Evolutionary conservation across 129 eudicot species (phyloP).

Genomic region (Escallonia rubra): DNA sequence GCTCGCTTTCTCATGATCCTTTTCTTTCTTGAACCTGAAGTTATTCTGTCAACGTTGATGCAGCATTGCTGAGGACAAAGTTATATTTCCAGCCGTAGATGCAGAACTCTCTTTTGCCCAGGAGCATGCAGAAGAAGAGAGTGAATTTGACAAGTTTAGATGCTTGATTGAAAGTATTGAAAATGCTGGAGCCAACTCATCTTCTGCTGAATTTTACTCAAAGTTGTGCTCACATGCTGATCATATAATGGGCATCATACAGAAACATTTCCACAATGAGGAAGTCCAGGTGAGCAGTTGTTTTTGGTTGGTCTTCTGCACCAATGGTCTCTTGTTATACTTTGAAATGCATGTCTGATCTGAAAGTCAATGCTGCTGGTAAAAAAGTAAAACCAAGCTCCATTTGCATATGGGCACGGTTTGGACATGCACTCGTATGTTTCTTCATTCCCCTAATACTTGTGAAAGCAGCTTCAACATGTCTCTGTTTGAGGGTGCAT

Average conservation of each 20-base stretch:
- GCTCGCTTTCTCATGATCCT: neutral
- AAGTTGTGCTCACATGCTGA: slow-evolving; percentile 83
- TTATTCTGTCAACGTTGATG: slow-evolving; percentile 18
- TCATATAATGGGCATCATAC: slow-evolving; percentile 79
- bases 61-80: slow-evolving; percentile 99
- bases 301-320: neutral
- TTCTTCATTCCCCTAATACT: slow-evolving; percentile 2
- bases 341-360: neutral
- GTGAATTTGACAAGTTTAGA: slow-evolving; percentile 79
- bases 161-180: slow-evolving; percentile 85
- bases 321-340: neutral
- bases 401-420: neutral
- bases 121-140: slow-evolving; percentile 99
- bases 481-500: neutral
- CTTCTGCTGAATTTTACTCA: slow-evolving; percentile 77
- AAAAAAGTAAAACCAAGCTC: neutral
- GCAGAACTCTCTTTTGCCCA: slow-evolving; percentile 82
- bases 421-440: neutral
- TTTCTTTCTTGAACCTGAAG: neutral
- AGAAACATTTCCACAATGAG: slow-evolving; percentile 80
- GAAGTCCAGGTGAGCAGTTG: slow-evolving; percentile 60
- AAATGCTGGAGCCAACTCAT: slow-evolving; percentile 81
- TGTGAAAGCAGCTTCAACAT: neutral
- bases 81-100: slow-evolving; percentile 96
- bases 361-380: neutral